Percentiles rank a stretch among this genome's conserved stretches.
phyloP scores from a whole-genome alignment of 2,329 filamentous ascomycete genomes.

The Fusarium pininemorale region DNA sequence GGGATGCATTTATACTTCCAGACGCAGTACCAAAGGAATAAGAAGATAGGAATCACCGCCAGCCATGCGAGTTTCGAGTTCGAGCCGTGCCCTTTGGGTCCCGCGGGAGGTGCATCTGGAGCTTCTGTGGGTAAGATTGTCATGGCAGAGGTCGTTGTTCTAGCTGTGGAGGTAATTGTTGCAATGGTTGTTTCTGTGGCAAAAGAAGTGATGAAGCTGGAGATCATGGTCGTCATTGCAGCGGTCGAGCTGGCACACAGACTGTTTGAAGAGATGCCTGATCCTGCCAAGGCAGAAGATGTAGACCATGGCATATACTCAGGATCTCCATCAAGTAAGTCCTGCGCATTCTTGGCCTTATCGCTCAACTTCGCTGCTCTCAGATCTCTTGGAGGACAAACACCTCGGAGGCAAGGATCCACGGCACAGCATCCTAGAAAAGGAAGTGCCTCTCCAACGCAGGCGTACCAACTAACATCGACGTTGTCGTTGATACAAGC shows the following conservation, averaged over 20 bases:
- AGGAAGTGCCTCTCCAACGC: conserved; percentile 40
- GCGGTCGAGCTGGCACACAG: not conserved
- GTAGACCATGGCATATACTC: not conserved
- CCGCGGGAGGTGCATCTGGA: not conserved
- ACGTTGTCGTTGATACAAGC: conserved; percentile 40
- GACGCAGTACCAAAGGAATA: not conserved
- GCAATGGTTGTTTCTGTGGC: not conserved
- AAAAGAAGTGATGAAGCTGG: not conserved
- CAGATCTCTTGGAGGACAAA: conserved; percentile 21
- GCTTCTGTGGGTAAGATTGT: not conserved
- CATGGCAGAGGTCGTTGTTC: not conserved
- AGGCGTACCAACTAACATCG: conserved; percentile 48
- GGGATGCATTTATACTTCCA: too few relatives aligned
- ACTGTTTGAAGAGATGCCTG: not conserved
- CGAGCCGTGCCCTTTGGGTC: not conserved
- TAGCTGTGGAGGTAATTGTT: not conserved
- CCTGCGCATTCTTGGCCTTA: not conserved
- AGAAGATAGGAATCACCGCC: accelerated
- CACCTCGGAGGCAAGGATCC: conserved; percentile 31
- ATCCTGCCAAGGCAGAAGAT: not conserved
- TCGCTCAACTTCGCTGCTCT: conserved; percentile 29
- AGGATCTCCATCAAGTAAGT: not conserved
- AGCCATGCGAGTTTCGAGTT: not conserved
- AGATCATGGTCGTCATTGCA: not conserved
- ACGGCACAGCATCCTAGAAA: conserved; percentile 52